These are phyloP conservation scores for Warburgia ugandensis DNA, from an alignment of 164 flowering plant genomes.

Conservation along the genomic window DNA sequence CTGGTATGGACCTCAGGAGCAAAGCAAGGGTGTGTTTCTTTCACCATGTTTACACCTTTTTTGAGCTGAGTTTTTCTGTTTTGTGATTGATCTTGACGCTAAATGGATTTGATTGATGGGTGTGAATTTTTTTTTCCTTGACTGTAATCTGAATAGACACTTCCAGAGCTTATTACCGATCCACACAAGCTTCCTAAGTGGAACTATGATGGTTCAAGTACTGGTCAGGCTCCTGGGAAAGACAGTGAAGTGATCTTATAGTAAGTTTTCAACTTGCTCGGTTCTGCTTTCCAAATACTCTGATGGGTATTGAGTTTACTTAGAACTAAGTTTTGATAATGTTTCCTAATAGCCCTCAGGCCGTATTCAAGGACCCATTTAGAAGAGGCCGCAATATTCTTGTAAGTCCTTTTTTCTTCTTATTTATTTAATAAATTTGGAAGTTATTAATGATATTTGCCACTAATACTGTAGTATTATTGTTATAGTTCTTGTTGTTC, in stretches of 20 bases:
- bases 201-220: conserved; percentile 19
- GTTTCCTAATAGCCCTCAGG: conserved; percentile 16
- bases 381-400: conserved; percentile 22
- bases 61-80: neutral
- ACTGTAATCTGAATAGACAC: neutral
- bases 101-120: neutral
- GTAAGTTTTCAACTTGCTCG: too few relatives aligned
- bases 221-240: conserved; percentile 13
- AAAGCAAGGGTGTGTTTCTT: conserved; percentile 40
- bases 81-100: neutral
- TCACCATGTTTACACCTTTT: too few relatives aligned
- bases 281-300: neutral
- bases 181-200: conserved; percentile 17
- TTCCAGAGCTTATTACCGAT: conserved; percentile 7
- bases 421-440: neutral
- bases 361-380: conserved; percentile 26
- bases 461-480: neutral
- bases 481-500: neutral
- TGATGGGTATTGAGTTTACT: neutral
- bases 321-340: neutral
- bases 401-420: conserved; percentile 8
- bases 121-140: neutral
- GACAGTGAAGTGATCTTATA: conserved; percentile 20
- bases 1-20: conserved; percentile 47
- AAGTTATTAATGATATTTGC: too few relatives aligned